Evolutionary conservation across 257 asterid species (phyloP).

Genomic region (Nicotiana paniculata): DNA sequence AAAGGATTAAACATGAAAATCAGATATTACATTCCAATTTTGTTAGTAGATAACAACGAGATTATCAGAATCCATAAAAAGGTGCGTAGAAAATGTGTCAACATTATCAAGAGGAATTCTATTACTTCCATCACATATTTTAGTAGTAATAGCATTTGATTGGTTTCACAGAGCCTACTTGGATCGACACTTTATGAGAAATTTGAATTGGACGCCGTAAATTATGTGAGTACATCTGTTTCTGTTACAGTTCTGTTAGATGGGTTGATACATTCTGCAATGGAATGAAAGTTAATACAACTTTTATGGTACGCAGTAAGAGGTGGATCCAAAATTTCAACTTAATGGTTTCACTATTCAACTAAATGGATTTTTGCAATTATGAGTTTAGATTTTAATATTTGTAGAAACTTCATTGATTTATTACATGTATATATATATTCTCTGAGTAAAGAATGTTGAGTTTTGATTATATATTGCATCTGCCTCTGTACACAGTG

Average conservation of each 20-base stretch:
- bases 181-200: background rate
- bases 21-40: conserved; percentile 8
- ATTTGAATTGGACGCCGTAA: background rate
- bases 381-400: no score
- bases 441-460: no score
- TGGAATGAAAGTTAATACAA: background rate
- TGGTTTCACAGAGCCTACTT: background rate
- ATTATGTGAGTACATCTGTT: background rate
- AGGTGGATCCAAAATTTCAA: background rate
- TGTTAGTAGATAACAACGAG: background rate
- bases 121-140: background rate
- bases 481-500: background rate
- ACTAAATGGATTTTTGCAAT: no score
- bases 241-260: background rate
- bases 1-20: conserved; percentile 7
- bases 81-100: background rate
- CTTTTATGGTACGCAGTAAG: background rate
- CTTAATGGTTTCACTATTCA: background rate
- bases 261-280: background rate
- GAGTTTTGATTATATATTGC: background rate
- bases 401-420: no score
- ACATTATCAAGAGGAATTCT: background rate
- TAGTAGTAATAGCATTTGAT: background rate
- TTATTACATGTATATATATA: no score
- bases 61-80: background rate